Base-by-base conservation (phyloP, 257 asterid genomes). In the Salvia hispanica region DNA sequence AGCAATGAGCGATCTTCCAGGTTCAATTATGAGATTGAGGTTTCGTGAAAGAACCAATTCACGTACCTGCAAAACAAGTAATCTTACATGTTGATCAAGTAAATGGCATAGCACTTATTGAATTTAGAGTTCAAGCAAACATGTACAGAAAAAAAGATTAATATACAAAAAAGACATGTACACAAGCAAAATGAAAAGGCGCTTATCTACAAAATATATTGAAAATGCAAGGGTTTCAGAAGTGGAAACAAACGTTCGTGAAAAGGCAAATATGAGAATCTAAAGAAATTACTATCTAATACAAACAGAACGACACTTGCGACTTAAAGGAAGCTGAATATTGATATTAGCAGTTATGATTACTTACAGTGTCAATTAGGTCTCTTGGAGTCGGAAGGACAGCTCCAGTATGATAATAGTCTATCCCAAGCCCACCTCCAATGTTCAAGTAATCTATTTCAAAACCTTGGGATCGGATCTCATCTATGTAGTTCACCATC, bases 341-440 rank as follows among this genome's bases (percentile, higher is more conserved):
- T 21, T 21, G 42, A 70, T 48, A 43, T 39, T 12, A 18, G 46
- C 25, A 72, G 59, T 61, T 36, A 43, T 70, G 37, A 64, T 71
- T 51, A 73, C 86, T 88, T 76, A 90, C 99, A 36, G 99, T 93
- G 70, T 90, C 73, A 47, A 93, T 90, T 43, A 93, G 86, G 83
- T 93, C 99, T 78, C 86, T 79, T 21, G 99, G 99, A 33, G 91
- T 64, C 0, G 99, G 99, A 72, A 93, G 97, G 69, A 90, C 67
- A 9, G 97, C 95, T 78, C 97, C 97, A 43, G 96, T 54, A 50
- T 90, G 99, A 77, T 93, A 77, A 75, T 93, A 93, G 76, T 93
- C 99, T 53, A 93, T 93, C 67, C 99, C 99, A 34, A 90, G 83
- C 36, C 99, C 99, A 48, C 99, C 99, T 81, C 99, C 99, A 62